Conservation (phyloP, 2,329 filamentous ascomycete genomes). For the Apiospora arundinis region DNA sequence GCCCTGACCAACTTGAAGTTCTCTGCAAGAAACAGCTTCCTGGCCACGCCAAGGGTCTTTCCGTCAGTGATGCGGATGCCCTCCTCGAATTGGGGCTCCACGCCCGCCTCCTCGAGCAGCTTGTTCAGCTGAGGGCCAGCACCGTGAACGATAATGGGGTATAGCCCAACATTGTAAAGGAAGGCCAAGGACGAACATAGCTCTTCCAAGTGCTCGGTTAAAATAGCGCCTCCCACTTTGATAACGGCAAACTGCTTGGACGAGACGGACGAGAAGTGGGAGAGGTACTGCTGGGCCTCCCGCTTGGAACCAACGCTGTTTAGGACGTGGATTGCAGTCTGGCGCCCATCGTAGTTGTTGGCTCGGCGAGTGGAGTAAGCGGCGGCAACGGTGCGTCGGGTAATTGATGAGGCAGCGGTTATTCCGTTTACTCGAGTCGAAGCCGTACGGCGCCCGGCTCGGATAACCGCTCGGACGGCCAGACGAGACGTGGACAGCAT, state of each 20-base stretch:
- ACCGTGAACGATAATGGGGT: constrained; percentile 94
- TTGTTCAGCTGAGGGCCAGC: constrained; percentile 95
- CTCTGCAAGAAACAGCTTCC: constrained; percentile 93
- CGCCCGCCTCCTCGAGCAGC: constrained; percentile 85
- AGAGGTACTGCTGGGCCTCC: constrained; percentile 96
- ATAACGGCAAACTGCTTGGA: constrained; percentile 98
- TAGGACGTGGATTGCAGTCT: constrained; percentile 86
- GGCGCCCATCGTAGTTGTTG: constrained; percentile 68
- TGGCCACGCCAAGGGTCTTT: constrained; percentile 89
- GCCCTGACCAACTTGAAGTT: constrained; percentile 92
- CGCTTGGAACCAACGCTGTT: constrained; percentile 96
- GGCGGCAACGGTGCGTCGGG: constrained; percentile 6
- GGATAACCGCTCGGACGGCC: constrained; percentile 37
- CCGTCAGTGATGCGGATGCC: constrained; percentile 95
- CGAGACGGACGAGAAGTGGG: constrained; percentile 94
- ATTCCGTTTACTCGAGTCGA: constrained; percentile 28
- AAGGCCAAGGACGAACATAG: constrained; percentile 89
- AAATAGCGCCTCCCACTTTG: constrained; percentile 95
- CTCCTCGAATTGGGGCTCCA: constrained; percentile 95
- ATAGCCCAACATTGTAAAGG: constrained; percentile 92
- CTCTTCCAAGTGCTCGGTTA: constrained; percentile 92
- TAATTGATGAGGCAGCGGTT: not conserved
- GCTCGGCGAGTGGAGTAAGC: constrained; percentile 19
- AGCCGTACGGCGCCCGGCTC: constrained; percentile 40
- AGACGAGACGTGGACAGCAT: constrained; percentile 30